Evolutionary conservation across 805 yeast species (phyloP), one percentile per base, ranked within the genome.

Genomic region (Grigorovia yakushimaensis): DNA sequence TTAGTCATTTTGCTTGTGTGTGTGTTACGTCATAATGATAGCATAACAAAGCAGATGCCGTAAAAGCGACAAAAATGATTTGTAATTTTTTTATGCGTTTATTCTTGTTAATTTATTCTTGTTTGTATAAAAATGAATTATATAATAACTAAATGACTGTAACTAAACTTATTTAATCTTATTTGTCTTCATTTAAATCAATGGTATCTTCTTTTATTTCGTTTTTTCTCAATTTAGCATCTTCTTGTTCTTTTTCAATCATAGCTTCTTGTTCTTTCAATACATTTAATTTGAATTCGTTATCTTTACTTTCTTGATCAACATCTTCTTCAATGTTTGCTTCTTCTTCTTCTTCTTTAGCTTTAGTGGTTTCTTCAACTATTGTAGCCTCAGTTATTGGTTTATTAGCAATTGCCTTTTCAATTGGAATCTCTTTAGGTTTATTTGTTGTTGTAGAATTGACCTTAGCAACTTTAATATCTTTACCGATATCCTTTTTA

Each of bases 181-280:
- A 27, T 27, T 27, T 27, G 13, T 27, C 33, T 27, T 27, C 33
- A 27, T 27, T 27, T 27, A 27, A 27, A 49, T 70, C 74, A 17
- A 61, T 53, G 18, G 66, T 60, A n/a, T 43, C 42, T 30, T 59
- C 62, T 36, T 51, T 54, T 37, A 44, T 55, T 10, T 48, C 47
- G 38, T 50, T 64, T 56, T 47, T 49, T 48, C 65, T 55, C 42
- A 47, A 77, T 63, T 78, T 76, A 58, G 84, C 91, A 63, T 89
- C 86, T 61, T 78, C 77, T 67, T 79, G 81, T 68, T 91, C 98
- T 63, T 84, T 88, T 68, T 86, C 78, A 65, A 91, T 91, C 60
- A 84, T 67, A 54, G 79, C 83, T 65, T 84, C 88, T 70, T 84
- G 93, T 65, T 84, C 93, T 64, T 81, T 82, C 50, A 84, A 68